These are phyloP conservation scores for Fraxinus quadrangulata DNA, from an alignment of 257 asterid species.

Conservation along the genomic window DNA sequence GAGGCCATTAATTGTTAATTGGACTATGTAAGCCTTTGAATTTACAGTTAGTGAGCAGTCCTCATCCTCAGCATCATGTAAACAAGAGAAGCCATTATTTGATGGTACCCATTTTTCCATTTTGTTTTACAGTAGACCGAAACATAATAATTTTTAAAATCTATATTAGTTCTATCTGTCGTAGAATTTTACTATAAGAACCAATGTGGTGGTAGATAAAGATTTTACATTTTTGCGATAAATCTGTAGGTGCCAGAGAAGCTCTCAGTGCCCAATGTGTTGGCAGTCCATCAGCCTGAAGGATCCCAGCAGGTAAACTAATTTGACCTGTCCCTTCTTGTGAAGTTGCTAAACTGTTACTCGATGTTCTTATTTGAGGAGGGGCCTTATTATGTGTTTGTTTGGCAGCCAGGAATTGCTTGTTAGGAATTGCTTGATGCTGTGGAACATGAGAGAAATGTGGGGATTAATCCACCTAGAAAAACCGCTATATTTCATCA, in stretches of 20 bases:
- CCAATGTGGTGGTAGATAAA: conserved; percentile 2
- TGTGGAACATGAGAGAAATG: conserved; percentile 81
- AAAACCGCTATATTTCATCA: conserved; percentile 86
- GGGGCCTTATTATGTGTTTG: conserved; percentile 19
- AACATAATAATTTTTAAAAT: not conserved
- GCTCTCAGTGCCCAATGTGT: conserved; percentile 96
- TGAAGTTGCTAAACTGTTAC: not conserved
- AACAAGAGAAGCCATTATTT: not conserved
- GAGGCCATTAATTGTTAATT: no score
- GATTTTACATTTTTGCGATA: not conserved
- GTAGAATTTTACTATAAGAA: not conserved
- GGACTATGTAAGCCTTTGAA: no score
- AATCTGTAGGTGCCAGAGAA: conserved; percentile 80
- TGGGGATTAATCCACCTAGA: conserved; percentile 87
- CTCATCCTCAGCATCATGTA: no score
- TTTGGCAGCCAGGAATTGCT: conserved; percentile 91
- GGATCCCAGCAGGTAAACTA: conserved; percentile 73
- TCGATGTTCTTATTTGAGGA: not conserved
- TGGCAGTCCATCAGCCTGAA: conserved; percentile 82
- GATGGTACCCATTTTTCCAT: not conserved
- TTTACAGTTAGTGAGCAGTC: no score
- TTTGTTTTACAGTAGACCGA: not conserved
- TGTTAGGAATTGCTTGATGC: conserved; percentile 86
- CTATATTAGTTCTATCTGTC: not conserved
- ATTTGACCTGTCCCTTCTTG: conserved; percentile 2